Evolutionary conservation across 106 monocot species (phyloP).

Genomic region (Posidonia australis): DNA sequence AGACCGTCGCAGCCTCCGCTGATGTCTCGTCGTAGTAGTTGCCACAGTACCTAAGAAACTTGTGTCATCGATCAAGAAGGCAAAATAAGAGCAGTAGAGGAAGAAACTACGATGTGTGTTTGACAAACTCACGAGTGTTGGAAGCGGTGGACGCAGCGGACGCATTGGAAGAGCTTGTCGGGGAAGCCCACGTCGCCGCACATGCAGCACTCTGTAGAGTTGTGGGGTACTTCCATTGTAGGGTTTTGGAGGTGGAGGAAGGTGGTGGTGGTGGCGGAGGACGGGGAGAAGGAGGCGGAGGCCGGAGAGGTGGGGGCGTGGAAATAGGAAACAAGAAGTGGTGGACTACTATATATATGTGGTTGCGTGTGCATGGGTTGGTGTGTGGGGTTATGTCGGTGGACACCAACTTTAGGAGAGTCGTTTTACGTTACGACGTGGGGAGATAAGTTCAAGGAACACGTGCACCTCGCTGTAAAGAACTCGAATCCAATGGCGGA

Average conservation of each 20-base stretch:
- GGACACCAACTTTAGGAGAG: no score
- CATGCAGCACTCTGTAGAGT: slow-evolving; percentile 32
- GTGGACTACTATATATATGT: no score
- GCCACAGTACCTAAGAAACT: slow-evolving; percentile 36
- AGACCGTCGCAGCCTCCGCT: slow-evolving; percentile 6
- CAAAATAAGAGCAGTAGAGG: background rate
- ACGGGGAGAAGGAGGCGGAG: background rate
- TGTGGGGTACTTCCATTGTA: background rate
- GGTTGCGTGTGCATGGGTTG: no score
- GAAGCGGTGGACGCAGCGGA: slow-evolving; percentile 38
- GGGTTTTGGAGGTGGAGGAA: background rate
- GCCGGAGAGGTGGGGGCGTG: background rate
- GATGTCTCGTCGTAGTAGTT: slow-evolving; percentile 24
- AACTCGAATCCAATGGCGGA: no score
- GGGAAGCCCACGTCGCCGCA: slow-evolving; percentile 57
- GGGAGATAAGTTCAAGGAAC: no score
- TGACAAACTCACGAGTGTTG: slow-evolving; percentile 35
- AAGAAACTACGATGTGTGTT: background rate
- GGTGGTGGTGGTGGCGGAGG: no score
- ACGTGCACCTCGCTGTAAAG: no score
- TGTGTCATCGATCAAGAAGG: background rate
- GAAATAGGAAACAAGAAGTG: no score
- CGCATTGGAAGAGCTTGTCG: slow-evolving; percentile 48
- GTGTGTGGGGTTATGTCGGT: no score
- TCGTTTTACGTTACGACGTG: no score